Conservation (phyloP, 2,329 filamentous ascomycete genomes). For the Aspergillus tamarii region DNA sequence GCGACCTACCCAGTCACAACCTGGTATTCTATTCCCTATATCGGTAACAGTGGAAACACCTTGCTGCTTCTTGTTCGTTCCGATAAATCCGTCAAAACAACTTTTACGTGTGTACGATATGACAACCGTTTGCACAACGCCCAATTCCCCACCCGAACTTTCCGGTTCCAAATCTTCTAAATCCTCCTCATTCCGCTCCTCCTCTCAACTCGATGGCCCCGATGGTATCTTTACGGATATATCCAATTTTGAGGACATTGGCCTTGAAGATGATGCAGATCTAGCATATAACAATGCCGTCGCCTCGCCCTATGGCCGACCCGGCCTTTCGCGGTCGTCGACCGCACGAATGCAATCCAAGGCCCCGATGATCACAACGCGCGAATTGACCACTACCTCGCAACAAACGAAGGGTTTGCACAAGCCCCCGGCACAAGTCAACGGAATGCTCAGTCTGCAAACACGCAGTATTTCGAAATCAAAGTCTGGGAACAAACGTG, state of each 20-base stretch:
- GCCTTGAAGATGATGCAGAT: slow-evolving; percentile 71
- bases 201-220: slow-evolving; percentile 69
- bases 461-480: slow-evolving; percentile 30
- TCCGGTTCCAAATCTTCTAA: slow-evolving; percentile 87
- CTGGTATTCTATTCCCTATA: neutral
- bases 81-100: neutral
- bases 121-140: slow-evolving; percentile 52
- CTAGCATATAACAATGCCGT: slow-evolving; percentile 35
- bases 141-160: slow-evolving; percentile 76
- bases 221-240: slow-evolving; percentile 71
- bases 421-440: slow-evolving; percentile 30
- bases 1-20: slow-evolving; percentile 10
- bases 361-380: slow-evolving; percentile 31
- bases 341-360: slow-evolving; percentile 32
- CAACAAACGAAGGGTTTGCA: slow-evolving; percentile 28
- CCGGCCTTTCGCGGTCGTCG: slow-evolving; percentile 29
- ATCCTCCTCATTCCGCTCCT: slow-evolving; percentile 83
- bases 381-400: slow-evolving; percentile 37
- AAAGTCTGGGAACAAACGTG: slow-evolving; percentile 28
- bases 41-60: neutral
- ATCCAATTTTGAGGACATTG: slow-evolving; percentile 91
- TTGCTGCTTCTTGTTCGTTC: neutral
- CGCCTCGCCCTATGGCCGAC: slow-evolving; percentile 32
- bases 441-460: slow-evolving; percentile 31
- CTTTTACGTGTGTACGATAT: slow-evolving; percentile 35